A percentile compares a stretch with the other conserved stretches of the same genome.
Evolutionary conservation across 1,284 basidiomycete species (phyloP).

Genomic region (Malassezia obtusa): DNA sequence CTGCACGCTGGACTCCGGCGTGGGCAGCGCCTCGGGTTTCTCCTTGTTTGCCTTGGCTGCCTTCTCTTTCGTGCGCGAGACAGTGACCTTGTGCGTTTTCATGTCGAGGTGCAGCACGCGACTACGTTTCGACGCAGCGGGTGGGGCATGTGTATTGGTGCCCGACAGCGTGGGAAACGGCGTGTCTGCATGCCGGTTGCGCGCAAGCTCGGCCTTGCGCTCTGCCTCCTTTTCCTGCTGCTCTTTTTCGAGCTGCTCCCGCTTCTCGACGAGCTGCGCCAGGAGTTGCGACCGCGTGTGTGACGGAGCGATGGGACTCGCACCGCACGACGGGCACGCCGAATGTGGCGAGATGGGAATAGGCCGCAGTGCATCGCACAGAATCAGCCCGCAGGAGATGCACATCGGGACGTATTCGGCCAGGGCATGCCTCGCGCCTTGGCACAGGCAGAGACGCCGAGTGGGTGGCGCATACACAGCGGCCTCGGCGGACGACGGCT

Average conservation of each 20-base stretch:
- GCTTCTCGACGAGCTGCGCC: neutral
- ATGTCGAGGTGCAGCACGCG: conserved; percentile 15
- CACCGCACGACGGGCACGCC: conserved; percentile 11
- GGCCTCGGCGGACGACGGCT: conserved; percentile 1
- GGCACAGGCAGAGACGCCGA: conserved; percentile 10
- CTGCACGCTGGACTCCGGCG: neutral
- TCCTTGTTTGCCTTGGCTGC: neutral
- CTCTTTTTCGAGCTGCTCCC: conserved; percentile 8
- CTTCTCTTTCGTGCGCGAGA: neutral
- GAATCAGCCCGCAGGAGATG: conserved; percentile 9
- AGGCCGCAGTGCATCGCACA: conserved; percentile 9
- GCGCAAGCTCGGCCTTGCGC: neutral
- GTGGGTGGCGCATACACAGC: neutral
- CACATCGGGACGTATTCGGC: conserved; percentile 7
- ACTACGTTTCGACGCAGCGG: neutral
- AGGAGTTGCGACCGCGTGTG: neutral
- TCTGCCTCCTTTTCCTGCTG: conserved; percentile 4
- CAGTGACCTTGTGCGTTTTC: conserved; percentile 18
- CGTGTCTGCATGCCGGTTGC: neutral
- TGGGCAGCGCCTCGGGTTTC: neutral
- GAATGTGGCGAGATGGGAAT: conserved; percentile 8
- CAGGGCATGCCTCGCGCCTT: conserved; percentile 5
- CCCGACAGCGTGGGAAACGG: conserved; percentile 1
- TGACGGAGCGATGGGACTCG: conserved; percentile 7
- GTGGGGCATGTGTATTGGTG: neutral